phyloP scores from a whole-genome alignment of 306 rosid species.

The Sicyos baderoa region DNA sequence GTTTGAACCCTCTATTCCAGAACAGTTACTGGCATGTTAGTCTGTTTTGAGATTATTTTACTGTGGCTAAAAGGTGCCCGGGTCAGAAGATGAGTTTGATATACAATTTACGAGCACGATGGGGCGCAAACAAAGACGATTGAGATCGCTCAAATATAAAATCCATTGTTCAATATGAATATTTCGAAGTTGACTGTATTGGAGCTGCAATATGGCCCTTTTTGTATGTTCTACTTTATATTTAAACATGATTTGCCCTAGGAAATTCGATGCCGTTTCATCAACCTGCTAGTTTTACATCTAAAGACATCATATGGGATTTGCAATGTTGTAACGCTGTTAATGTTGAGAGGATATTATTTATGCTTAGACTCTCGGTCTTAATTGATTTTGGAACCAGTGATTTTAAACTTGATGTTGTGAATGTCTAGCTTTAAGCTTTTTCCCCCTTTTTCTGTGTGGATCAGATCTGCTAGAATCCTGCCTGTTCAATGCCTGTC shows the following conservation, averaged over 20 bases:
- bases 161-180: slow-evolving; percentile 4
- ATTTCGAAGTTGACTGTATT: slow-evolving; percentile 8
- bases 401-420: neutral
- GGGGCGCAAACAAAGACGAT: neutral
- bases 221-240: slow-evolving; percentile 4
- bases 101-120: neutral
- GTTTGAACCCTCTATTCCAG: neutral
- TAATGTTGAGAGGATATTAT: neutral
- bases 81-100: neutral
- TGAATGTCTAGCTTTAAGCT: too few species aligned
- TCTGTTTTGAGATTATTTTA: neutral
- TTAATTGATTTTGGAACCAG: neutral
- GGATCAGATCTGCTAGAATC: neutral
- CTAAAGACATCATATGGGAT: neutral
- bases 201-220: neutral
- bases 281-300: neutral
- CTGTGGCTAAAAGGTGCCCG: neutral
- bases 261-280: neutral
- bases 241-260: neutral
- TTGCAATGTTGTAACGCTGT: neutral
- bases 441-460: neutral
- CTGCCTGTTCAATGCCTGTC: neutral
- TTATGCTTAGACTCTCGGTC: neutral
- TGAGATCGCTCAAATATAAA: neutral
- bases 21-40: neutral